Evolutionary conservation across 257 asterid genomes (phyloP).

Genomic region (Verbascum thapsus): DNA sequence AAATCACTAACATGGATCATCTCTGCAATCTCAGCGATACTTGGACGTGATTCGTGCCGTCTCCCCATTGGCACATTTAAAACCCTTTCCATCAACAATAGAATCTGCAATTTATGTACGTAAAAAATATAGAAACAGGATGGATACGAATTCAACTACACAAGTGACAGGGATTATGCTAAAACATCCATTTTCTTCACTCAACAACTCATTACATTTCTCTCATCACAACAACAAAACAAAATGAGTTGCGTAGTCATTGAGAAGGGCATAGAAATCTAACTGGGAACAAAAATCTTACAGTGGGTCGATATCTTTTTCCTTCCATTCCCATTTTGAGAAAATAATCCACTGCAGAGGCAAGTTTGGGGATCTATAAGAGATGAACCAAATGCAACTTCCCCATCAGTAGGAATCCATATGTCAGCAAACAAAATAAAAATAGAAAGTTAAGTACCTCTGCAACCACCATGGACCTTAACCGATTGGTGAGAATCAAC

Average conservation of each 20-base stretch:
- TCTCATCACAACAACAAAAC: neutral
- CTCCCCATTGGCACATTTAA: conserved; percentile 56
- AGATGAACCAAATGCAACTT: conserved; percentile 25
- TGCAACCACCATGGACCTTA: conserved; percentile 93
- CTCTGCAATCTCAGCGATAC: conserved; percentile 95
- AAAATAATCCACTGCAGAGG: conserved; percentile 94
- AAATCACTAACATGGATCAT: conserved; percentile 86
- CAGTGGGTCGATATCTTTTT: conserved; percentile 94
- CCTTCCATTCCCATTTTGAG: conserved; percentile 94
- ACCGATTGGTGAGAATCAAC: conserved; percentile 71
- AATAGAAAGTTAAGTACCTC: conserved; percentile 60
- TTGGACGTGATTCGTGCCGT: conserved; percentile 68
- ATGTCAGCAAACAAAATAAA: conserved; percentile 17
- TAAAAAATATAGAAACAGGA: too few relatives aligned
- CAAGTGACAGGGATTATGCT: neutral
- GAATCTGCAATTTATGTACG: conserved; percentile 52
- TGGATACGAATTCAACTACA: neutral
- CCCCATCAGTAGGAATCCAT: conserved; percentile 23
- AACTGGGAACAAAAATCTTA: conserved; percentile 41
- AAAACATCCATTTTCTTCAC: conserved; percentile 10
- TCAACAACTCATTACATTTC: neutral
- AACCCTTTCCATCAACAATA: conserved; percentile 98
- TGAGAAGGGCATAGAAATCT: neutral
- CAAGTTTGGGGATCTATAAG: conserved; percentile 91
- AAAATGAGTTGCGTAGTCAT: neutral